A percentile compares a stretch with the other conserved stretches of the same genome.
These are phyloP conservation scores for Fusarium domesticum DNA, from an alignment of 2,329 filamentous ascomycete genomes.

Conservation along the genomic window DNA sequence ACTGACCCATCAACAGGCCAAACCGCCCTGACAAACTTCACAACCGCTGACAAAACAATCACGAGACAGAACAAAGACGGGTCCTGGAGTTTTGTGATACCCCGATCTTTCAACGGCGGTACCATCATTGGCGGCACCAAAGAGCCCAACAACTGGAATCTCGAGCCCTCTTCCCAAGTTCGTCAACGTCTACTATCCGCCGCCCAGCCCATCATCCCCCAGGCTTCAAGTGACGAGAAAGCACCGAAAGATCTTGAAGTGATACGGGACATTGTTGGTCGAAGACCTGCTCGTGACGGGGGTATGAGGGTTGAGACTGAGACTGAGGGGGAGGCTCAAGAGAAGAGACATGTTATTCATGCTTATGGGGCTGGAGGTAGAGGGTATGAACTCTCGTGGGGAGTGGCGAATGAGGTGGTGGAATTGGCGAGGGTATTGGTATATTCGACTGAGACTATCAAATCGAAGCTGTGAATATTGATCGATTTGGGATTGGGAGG, in stretches of 20 bases:
- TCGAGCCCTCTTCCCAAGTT: slow-evolving; percentile 45
- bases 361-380: slow-evolving; percentile 60
- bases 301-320: slow-evolving; percentile 43
- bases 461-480: slow-evolving; percentile 12
- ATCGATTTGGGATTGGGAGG: neutral
- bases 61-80: slow-evolving; percentile 63
- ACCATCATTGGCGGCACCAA: slow-evolving; percentile 67
- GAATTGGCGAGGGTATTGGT: slow-evolving; percentile 14
- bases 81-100: slow-evolving; percentile 61
- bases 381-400: slow-evolving; percentile 61
- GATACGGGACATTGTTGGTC: slow-evolving; percentile 45
- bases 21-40: slow-evolving; percentile 38
- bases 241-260: slow-evolving; percentile 24
- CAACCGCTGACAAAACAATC: slow-evolving; percentile 39
- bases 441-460: neutral
- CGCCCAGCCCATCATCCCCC: slow-evolving; percentile 11
- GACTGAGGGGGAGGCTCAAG: slow-evolving; percentile 6
- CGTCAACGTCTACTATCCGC: slow-evolving; percentile 33
- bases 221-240: slow-evolving; percentile 7
- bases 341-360: slow-evolving; percentile 41
- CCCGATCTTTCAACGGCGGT: slow-evolving; percentile 58
- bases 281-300: slow-evolving; percentile 44
- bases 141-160: slow-evolving; percentile 55
- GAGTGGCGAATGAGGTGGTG: slow-evolving; percentile 50
- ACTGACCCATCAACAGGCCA: slow-evolving; percentile 30